A percentile compares a stretch with the other conserved stretches of the same genome.
These are phyloP conservation scores for Clonostachys chloroleuca DNA, from an alignment of 2,329 filamentous ascomycete species.

Conservation along the genomic window DNA sequence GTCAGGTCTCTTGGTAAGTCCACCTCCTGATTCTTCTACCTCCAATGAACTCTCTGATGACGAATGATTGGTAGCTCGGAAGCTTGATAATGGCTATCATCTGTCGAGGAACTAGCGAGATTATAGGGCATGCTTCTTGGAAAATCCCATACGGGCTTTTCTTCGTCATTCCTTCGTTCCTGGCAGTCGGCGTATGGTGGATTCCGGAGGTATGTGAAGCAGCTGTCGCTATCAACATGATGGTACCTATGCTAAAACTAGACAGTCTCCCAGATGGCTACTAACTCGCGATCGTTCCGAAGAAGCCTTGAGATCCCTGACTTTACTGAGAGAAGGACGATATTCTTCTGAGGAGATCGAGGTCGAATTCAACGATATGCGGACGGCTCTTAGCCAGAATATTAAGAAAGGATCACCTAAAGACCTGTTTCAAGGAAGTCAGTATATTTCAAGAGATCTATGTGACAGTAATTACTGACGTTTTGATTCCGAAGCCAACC, in stretches of 20 bases:
- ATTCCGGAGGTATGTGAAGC: constrained; percentile 23
- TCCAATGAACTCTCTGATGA: too few relatives aligned
- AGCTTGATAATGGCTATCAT: constrained; percentile 13
- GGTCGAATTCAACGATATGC: constrained; percentile 6
- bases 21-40: background rate
- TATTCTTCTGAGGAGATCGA: constrained; percentile 15
- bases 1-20: constrained; percentile 16
- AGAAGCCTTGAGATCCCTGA: constrained; percentile 16
- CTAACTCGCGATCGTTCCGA: constrained; percentile 15
- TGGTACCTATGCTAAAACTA: background rate
- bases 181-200: constrained; percentile 14
- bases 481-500: background rate
- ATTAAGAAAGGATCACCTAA: background rate
- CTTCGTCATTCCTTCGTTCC: constrained; percentile 16
- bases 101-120: constrained; percentile 18
- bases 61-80: constrained; percentile 5
- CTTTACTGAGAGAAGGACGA: constrained; percentile 12
- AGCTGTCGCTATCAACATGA: constrained; percentile 1
- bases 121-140: constrained; percentile 21
- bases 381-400: background rate
- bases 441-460: too few relatives aligned
- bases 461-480: background rate
- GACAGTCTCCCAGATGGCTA: constrained; percentile 21
- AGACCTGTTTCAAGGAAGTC: too few relatives aligned
- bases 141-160: constrained; percentile 25